Percentiles rank a stretch among this genome's conserved stretches.
These are phyloP conservation scores for Talaromyces nanjingensis DNA, from an alignment of 495 filamentous ascomycete species.

Conservation along the genomic window DNA sequence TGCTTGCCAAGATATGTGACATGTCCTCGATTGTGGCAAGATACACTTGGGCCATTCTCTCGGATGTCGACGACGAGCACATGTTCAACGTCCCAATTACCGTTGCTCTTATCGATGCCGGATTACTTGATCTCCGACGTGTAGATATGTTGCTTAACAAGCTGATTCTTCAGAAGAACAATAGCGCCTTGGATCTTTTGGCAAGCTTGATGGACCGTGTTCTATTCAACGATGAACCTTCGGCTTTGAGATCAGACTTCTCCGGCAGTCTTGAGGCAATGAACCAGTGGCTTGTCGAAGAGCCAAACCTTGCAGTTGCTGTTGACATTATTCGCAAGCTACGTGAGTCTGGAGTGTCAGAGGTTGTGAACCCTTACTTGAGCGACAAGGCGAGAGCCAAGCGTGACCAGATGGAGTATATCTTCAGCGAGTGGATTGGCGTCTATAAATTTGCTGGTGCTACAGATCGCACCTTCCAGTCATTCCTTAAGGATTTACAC, in stretches of 20 bases:
- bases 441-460: constrained; percentile 68
- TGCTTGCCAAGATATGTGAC: constrained; percentile 74
- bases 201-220: constrained; percentile 67
- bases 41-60: constrained; percentile 58
- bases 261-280: constrained; percentile 72
- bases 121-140: constrained; percentile 68
- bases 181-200: constrained; percentile 66
- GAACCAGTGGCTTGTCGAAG: constrained; percentile 72
- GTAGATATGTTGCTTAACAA: constrained; percentile 73
- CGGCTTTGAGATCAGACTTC: constrained; percentile 79
- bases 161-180: constrained; percentile 59
- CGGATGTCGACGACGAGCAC: constrained; percentile 61
- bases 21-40: constrained; percentile 67
- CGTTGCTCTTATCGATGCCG: constrained; percentile 63
- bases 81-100: constrained; percentile 76
- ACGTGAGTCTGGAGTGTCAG: constrained; percentile 51
- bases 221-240: constrained; percentile 66
- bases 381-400: constrained; percentile 47
- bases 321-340: constrained; percentile 69
- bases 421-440: constrained; percentile 90
- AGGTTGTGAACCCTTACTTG: constrained; percentile 37
- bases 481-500: constrained; percentile 83
- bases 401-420: constrained; percentile 81
- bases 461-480: constrained; percentile 59
- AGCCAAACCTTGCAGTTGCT: constrained; percentile 55